Evolutionary conservation across 176 grass and related monocot genomes (phyloP), one percentile per base, ranked within the genome.

Genomic region (Themeda triandra): DNA sequence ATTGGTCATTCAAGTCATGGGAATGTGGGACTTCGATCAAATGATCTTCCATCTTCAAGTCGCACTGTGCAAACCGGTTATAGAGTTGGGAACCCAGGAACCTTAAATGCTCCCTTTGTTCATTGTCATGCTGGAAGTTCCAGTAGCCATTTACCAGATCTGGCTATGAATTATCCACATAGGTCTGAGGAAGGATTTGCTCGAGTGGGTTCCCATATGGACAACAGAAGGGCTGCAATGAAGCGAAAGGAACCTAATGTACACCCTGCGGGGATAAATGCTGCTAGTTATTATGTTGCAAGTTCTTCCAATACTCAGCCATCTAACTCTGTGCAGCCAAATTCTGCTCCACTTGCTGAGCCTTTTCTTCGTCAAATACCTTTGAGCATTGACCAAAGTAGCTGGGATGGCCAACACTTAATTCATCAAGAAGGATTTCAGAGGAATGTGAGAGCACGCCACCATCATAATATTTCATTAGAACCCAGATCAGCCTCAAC

Each of bases 381-480:
- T 70, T 24, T 82, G 49, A 88, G 64, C 60, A 75, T 86, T 79
- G 80, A 27, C 23, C 82, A 81, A 76, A 88, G 44, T 35, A 45
- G 66, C 28, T 83, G 82, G 82, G 53, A 65, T 86, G 44, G 53
- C 73, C 80, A 92, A 46, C 30, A 13, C 39, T 68, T 76, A 62
- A 53, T 27, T 74, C 62, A 75, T 59, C 82, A 79, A 66, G 83
- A 90, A 78, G 88, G 65, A 70, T 84, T 35, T 76, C 83, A 88
- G 83, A 95, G 93, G 80, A 95, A 92, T 82, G 88, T 95, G 30
- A 90, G 93, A 82, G 84, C 82, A 29, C 90, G 90, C 3, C 48
- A 78, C 45, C 71, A 46, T 59, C 10, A 24, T 78, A 69, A 58
- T 88, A 44, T 91, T 87, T 66, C 70, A 13, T 10, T 92, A 39